phyloP scores from a whole-genome alignment of 192 early-diverging fungal species.

The Gonapodya sp. region DNA sequence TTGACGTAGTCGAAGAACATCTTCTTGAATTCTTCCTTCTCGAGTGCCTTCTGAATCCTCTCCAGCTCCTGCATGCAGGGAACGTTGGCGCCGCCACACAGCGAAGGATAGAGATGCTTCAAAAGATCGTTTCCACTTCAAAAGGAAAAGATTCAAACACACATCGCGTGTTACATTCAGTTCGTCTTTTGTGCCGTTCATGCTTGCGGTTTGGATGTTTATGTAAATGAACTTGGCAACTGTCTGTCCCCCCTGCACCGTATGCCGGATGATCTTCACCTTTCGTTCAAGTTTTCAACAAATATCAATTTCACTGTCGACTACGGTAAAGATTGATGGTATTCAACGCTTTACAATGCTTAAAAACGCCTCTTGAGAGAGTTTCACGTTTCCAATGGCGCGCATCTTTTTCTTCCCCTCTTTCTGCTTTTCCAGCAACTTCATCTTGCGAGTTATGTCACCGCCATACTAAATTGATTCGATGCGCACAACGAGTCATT shows the following conservation, averaged over 20 bases:
- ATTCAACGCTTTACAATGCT: background rate
- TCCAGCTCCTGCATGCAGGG: conserved; percentile 21
- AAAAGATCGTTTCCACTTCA: background rate
- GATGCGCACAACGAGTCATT: background rate
- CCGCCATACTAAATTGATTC: conserved; percentile 76
- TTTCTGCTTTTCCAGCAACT: conserved; percentile 88
- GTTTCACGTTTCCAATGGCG: background rate
- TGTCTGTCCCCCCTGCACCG: no score
- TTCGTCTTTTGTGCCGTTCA: background rate
- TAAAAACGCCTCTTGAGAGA: background rate
- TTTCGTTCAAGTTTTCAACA: no score
- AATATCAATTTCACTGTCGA: no score
- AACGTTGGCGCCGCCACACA: background rate
- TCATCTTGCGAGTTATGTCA: conserved; percentile 95
- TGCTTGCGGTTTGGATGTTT: no score
- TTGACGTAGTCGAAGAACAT: conserved; percentile 44
- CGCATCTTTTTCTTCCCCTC: conserved; percentile 90
- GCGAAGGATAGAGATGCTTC: background rate
- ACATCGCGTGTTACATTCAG: background rate
- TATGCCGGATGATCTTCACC: no score
- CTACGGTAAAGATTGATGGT: background rate
- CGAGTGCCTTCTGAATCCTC: conserved; percentile 35
- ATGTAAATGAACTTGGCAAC: background rate
- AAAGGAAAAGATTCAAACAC: background rate
- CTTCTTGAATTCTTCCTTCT: conserved; percentile 41